Percentiles rank a stretch among this genome's conserved stretches.
phyloP scores from a whole-genome alignment of 2,329 filamentous ascomycete genomes.

The Rhynchosporium secalis region DNA sequence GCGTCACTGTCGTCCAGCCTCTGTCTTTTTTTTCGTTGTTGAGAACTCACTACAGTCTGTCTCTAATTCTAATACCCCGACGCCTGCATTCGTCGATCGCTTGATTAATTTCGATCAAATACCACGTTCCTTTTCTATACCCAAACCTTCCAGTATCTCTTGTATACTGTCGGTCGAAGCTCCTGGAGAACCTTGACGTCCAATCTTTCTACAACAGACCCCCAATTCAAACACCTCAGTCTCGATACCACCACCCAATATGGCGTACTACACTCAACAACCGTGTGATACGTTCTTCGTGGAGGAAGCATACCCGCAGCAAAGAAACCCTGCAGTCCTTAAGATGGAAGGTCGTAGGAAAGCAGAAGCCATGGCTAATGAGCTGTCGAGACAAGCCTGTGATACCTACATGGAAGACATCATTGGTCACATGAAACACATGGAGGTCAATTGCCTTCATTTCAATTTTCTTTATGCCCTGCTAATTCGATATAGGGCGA shows the following conservation, averaged over 20 bases:
- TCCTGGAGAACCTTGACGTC: slow-evolving; percentile 43
- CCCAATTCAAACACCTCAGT: slow-evolving; percentile 13
- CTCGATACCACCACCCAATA: slow-evolving; percentile 32
- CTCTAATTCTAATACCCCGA: slow-evolving; percentile 39
- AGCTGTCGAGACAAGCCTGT: slow-evolving; percentile 79
- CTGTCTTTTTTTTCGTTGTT: slow-evolving; percentile 39
- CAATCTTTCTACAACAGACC: slow-evolving; percentile 34
- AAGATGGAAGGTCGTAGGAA: slow-evolving; percentile 77
- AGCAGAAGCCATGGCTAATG: slow-evolving; percentile 85
- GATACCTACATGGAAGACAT: slow-evolving; percentile 95
- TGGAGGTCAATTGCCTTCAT: slow-evolving; percentile 63
- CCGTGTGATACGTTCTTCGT: slow-evolving; percentile 70
- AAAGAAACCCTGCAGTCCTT: slow-evolving; percentile 47
- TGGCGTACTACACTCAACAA: slow-evolving; percentile 43
- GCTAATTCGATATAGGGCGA: slow-evolving; percentile 58
- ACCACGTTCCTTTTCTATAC: slow-evolving; percentile 37
- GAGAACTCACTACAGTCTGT: slow-evolving; percentile 33
- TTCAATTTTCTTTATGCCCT: slow-evolving; percentile 19
- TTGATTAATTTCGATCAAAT: slow-evolving; percentile 29
- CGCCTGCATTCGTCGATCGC: slow-evolving; percentile 26
- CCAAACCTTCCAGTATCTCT: slow-evolving; percentile 30
- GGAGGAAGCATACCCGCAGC: slow-evolving; percentile 46
- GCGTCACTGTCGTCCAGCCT: slow-evolving; percentile 33
- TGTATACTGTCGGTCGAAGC: slow-evolving; percentile 40
- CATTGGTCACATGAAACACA: slow-evolving; percentile 88